phyloP scores from a whole-genome alignment of 2,329 filamentous ascomycete species.

The Bipolaris sorokiniana region DNA sequence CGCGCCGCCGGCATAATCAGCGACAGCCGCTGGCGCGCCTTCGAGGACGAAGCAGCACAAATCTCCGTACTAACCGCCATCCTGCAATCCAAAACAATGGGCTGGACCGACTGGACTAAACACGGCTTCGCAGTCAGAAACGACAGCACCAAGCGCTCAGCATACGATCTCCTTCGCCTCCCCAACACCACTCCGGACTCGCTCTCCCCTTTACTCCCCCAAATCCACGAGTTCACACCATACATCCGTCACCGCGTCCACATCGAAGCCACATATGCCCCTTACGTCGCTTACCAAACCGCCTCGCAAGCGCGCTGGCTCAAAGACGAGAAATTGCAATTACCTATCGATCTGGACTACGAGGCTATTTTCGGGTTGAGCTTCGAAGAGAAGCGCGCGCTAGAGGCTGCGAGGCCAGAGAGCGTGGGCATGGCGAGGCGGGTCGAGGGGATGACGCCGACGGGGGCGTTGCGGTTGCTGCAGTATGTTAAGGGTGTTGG shows the following conservation, averaged over 20 bases:
- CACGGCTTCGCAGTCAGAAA: slow-evolving; percentile 72
- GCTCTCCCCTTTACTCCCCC: slow-evolving; percentile 65
- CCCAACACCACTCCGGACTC: slow-evolving; percentile 60
- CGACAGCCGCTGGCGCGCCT: slow-evolving; percentile 77
- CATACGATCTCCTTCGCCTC: slow-evolving; percentile 79
- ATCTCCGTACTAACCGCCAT: slow-evolving; percentile 69
- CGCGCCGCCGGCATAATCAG: slow-evolving; percentile 77
- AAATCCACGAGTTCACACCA: slow-evolving; percentile 59
- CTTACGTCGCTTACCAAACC: slow-evolving; percentile 78
- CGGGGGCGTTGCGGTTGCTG: slow-evolving; percentile 62
- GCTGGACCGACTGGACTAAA: slow-evolving; percentile 69
- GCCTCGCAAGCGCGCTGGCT: slow-evolving; percentile 70
- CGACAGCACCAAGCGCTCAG: slow-evolving; percentile 71
- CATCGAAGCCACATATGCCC: slow-evolving; percentile 85
- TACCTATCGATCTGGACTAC: slow-evolving; percentile 82
- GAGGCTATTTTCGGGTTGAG: slow-evolving; percentile 74
- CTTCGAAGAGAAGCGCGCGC: slow-evolving; percentile 74
- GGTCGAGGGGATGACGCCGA: slow-evolving; percentile 75
- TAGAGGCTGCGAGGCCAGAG: slow-evolving; percentile 76
- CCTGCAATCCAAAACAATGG: slow-evolving; percentile 65
- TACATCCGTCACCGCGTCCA: slow-evolving; percentile 72
- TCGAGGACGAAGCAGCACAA: slow-evolving; percentile 68
- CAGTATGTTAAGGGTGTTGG: slow-evolving; percentile 62
- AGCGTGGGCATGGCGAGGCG: slow-evolving; percentile 86
- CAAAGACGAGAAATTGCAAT: slow-evolving; percentile 74